Percentiles rank a stretch among this genome's conserved stretches.
Evolutionary conservation across 73 alveolate genomes (phyloP).

Genomic region (Tetrahymena elliotti): DNA sequence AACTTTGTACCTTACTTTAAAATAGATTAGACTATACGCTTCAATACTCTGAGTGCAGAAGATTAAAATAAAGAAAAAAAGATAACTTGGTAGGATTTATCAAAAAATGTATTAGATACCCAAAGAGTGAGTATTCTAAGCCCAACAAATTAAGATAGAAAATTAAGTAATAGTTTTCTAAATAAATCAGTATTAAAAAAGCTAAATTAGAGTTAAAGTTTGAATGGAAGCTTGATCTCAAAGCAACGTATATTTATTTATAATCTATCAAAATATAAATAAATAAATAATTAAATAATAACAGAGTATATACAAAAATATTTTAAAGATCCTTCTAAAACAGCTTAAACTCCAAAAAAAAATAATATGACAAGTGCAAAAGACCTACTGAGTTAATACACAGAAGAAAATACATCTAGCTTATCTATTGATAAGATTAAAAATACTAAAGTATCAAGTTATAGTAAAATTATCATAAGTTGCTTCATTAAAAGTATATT

Average conservation of each 20-base stretch:
- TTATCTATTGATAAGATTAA: not conserved
- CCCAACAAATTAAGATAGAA: not conserved
- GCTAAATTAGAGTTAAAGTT: not conserved
- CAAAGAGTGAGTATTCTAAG: not conserved
- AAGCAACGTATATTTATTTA: not conserved
- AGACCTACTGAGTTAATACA: not conserved
- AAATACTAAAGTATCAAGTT: not conserved
- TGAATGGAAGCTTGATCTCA: not conserved
- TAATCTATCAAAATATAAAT: not conserved
- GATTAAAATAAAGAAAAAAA: not conserved
- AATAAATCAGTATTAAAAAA: not conserved
- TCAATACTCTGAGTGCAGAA: not conserved
- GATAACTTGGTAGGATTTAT: not conserved
- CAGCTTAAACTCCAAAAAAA: not conserved
- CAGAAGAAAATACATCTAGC: not conserved
- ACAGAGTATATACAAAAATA: not conserved
- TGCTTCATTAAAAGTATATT: not conserved
- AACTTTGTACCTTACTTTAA: not conserved
- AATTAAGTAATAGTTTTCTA: not conserved
- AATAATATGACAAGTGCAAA: not conserved
- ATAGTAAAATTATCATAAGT: not conserved
- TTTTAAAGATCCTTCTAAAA: not conserved
- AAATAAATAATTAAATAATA: not conserved
- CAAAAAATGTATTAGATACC: not conserved
- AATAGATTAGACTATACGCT: not conserved